A percentile compares a stretch with the other conserved stretches of the same genome.
Evolutionary conservation across 345 rosid genomes (phyloP).

Genomic region (Rhodamnia rubescens): DNA sequence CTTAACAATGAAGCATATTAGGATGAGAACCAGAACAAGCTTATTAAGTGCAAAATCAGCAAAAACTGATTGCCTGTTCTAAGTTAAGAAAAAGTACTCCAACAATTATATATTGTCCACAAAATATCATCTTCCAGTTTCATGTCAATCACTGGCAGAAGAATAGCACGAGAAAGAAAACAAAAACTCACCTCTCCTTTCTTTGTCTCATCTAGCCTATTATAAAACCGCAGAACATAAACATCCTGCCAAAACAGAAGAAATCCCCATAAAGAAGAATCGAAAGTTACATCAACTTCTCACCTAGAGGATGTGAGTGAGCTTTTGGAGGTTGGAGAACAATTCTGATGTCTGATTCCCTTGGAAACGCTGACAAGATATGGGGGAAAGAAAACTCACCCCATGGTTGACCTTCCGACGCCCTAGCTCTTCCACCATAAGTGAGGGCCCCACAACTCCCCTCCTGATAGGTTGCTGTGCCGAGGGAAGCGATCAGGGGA

Average conservation of each 20-base stretch:
- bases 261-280: neutral
- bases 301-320: neutral
- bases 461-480: constrained; percentile 70
- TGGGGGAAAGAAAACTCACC: constrained; percentile 21
- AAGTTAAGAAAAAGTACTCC: neutral
- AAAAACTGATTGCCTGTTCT: neutral
- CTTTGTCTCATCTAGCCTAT: constrained; percentile 66
- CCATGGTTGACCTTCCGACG: constrained; percentile 50
- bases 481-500: constrained; percentile 1
- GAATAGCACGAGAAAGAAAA: neutral
- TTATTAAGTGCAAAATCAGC: neutral
- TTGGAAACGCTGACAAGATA: neutral
- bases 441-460: constrained; percentile 70
- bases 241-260: constrained; percentile 47
- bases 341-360: neutral
- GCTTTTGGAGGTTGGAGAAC: neutral
- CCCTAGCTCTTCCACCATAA: constrained; percentile 80
- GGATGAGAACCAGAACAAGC: neutral
- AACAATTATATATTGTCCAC: neutral
- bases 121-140: neutral
- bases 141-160: neutral
- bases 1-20: neutral
- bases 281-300: neutral
- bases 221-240: constrained; percentile 64
- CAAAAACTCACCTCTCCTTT: constrained; percentile 80